Conservation (phyloP, 371 early-diverging fungal genomes). For the Funneliformis caledonium region DNA sequence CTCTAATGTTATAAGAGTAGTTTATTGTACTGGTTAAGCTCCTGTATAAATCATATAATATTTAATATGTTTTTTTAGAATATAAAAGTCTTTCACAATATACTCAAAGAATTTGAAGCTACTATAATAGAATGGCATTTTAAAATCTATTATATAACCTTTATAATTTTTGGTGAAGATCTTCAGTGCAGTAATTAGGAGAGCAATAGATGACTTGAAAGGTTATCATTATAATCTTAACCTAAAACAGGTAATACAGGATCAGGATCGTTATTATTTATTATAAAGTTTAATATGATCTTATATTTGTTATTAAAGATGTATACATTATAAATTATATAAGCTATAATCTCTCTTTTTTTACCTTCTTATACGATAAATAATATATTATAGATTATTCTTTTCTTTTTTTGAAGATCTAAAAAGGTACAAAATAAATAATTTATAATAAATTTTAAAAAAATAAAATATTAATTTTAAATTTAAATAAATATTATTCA, state of each 20-base stretch:
- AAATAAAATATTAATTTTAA: too few species aligned
- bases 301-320: neutral
- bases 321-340: neutral
- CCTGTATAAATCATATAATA: neutral
- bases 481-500: too few species aligned
- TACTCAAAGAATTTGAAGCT: neutral
- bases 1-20: neutral
- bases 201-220: too few species aligned
- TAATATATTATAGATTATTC: too few species aligned
- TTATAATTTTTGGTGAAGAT: neutral
- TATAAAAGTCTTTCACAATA: constrained; percentile 28
- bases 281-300: neutral
- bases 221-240: too few species aligned
- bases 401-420: too few species aligned
- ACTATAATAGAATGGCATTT: neutral
- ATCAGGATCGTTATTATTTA: neutral
- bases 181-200: neutral
- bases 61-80: neutral
- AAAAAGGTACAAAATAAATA: too few species aligned
- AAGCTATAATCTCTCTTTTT: too few species aligned
- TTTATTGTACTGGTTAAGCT: neutral
- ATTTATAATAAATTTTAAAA: too few species aligned
- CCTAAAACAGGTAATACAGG: neutral
- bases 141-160: neutral
- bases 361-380: too few species aligned